Evolutionary conservation across 2,329 filamentous ascomycete species (phyloP), one percentile per base, ranked within the genome.

Genomic region (Cordyceps tenuipes): DNA sequence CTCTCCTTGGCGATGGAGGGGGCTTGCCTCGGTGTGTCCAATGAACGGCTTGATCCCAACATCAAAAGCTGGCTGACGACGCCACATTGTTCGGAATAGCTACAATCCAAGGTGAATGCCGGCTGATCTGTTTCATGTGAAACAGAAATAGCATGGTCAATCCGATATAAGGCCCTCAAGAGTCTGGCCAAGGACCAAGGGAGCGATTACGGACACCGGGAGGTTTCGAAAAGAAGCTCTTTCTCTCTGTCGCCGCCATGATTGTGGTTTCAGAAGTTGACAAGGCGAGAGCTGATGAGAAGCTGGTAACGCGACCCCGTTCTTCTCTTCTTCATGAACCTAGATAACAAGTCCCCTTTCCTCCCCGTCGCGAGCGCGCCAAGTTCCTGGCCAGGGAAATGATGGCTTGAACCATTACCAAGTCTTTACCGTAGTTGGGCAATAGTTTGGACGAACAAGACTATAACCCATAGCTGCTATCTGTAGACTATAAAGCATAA

Each of bases 391-490:
- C 1, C n/a, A 47, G 41, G 41, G 17, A 54, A 44, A 19, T 44
- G 23, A 17, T 15, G 51, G 36, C 36, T 44, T 43, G 51, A 41
- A 44, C 21, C 39, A 56, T 56, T 21, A 29, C n/a, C 15, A 29
- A 13, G 8, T n/a, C 19, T 26, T 7, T 19, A 10, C 12, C 47
- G 47, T 56, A 36, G 52, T 12, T 41, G 15, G 53, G 39, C 13
- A n/a, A 41, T 39, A 57, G 44, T 57, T 57, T 57, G 54, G 54
- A 57, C 29, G 54, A 57, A 46, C 10, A 8, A 10, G 15, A 21
- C 17, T 44, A 31, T 44, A 15, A 29, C 34, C 26, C 36, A 57
- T 19, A 44, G 49, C 31, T 5, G 7, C 29, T 29, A 23, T 23
- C 23, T 3, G 23, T 23, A 34, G 54, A 10, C n/a, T 39, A 31